Percentiles rank a stretch among this genome's conserved stretches.
phyloP scores from a whole-genome alignment of 768 basidiomycete species.

The Pleurotus platypus region DNA sequence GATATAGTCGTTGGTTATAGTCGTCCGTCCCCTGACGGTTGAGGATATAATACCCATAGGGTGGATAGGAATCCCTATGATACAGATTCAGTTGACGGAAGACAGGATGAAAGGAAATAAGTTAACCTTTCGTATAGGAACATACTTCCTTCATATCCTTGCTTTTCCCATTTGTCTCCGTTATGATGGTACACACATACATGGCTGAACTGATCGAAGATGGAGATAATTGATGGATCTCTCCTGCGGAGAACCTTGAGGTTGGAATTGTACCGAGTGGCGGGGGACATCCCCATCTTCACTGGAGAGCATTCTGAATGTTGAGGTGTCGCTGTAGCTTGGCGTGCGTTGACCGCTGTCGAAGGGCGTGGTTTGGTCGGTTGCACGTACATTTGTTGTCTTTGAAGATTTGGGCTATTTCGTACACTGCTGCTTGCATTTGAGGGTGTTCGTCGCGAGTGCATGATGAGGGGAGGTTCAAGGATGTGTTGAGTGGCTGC shows the following conservation, averaged over 20 bases:
- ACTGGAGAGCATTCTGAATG: neutral
- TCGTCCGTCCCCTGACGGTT: conserved; percentile 81
- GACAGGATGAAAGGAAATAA: conserved; percentile 17
- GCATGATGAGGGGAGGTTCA: neutral
- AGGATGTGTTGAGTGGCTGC: no score
- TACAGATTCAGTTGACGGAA: conserved; percentile 13
- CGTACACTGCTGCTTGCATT: conserved; percentile 2
- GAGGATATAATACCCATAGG: conserved; percentile 82
- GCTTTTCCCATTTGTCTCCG: conserved; percentile 75
- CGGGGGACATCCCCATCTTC: conserved; percentile 56
- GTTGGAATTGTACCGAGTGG: conserved; percentile 69
- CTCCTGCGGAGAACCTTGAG: conserved; percentile 76
- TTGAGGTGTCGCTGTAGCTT: neutral
- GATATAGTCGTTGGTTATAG: conserved; percentile 69
- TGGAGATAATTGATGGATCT: conserved; percentile 75
- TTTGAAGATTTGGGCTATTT: neutral
- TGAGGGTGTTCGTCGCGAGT: conserved; percentile 4
- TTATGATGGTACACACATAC: conserved; percentile 80
- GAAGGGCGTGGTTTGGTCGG: neutral
- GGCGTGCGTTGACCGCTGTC: neutral
- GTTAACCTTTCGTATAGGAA: conserved; percentile 79
- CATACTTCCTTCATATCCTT: conserved; percentile 85
- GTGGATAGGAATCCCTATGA: conserved; percentile 68
- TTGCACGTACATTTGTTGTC: neutral
- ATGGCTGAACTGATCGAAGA: conserved; percentile 87